phyloP scores from a whole-genome alignment of 257 asterid species.

The Leonotis leonurus region DNA sequence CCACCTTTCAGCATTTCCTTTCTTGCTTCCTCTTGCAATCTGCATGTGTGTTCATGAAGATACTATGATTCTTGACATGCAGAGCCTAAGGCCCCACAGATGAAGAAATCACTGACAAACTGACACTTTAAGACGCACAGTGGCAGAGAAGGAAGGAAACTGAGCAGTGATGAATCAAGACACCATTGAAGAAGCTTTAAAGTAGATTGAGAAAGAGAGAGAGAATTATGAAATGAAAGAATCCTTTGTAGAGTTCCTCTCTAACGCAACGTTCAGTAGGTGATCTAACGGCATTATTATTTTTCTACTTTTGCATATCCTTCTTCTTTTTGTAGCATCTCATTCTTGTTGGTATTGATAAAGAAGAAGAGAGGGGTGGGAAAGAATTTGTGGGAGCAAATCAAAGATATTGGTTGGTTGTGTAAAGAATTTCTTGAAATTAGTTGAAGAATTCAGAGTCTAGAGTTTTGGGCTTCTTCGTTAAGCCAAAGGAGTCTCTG shows the following conservation, averaged over 20 bases:
- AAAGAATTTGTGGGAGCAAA: background rate
- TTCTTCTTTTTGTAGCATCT: conserved; percentile 1
- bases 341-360: background rate
- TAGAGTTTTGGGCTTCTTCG: conserved; percentile 23
- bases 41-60: no score
- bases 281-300: conserved; percentile 23
- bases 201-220: conserved; percentile 3
- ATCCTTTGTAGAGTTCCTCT: conserved; percentile 10
- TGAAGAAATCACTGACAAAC: no score
- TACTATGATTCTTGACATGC: background rate
- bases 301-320: conserved; percentile 11
- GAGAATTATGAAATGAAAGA: background rate
- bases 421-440: conserved; percentile 4
- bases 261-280: conserved; percentile 30
- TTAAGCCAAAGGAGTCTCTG: conserved; percentile 33
- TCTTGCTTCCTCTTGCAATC: conserved; percentile 11
- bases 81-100: conserved; percentile 7
- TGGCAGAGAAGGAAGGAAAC: background rate
- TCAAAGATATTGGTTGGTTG: no score
- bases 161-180: background rate
- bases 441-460: conserved; percentile 5
- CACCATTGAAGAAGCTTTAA: conserved; percentile 25
- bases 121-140: conserved; percentile 2
- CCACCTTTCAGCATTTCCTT: conserved; percentile 2
- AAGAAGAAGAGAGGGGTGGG: background rate